Percentiles rank a stretch among this genome's conserved stretches.
phyloP scores from a whole-genome alignment of 2,329 filamentous ascomycete species.

The Clathrospora elynae region DNA sequence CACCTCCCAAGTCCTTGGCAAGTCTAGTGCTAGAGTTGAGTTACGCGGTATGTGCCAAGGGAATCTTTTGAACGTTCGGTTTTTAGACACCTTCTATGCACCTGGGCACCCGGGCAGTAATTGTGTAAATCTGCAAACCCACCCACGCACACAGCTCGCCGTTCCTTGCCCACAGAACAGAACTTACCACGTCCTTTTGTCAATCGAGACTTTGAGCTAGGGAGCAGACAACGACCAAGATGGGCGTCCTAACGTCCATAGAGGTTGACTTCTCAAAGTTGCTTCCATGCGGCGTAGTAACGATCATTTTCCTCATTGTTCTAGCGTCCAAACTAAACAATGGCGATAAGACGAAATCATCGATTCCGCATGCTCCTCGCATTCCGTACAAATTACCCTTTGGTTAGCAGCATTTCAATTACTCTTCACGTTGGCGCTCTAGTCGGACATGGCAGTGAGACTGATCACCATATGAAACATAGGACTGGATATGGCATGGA shows the following conservation, averaged over 20 bases:
- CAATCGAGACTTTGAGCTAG: not conserved
- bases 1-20: no score
- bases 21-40: no score
- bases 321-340: not conserved
- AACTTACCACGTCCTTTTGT: not conserved
- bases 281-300: not conserved
- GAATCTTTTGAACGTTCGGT: no score
- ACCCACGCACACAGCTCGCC: no score
- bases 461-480: not conserved
- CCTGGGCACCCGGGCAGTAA: no score
- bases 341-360: slow-evolving; percentile 1
- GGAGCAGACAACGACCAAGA: not conserved
- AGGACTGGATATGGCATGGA: slow-evolving; percentile 15
- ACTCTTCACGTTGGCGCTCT: not conserved
- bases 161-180: not conserved
- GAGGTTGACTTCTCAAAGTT: slow-evolving; percentile 1
- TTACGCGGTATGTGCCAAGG: no score
- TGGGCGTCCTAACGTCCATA: slow-evolving; percentile 3
- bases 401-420: not conserved
- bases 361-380: slow-evolving; percentile 6
- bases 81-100: no score
- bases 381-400: slow-evolving; percentile 7
- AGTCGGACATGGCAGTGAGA: not conserved
- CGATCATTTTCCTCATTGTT: slow-evolving; percentile 1
- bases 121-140: no score